Conservation (phyloP, 83 land plant species). For the Thuja plicata region DNA sequence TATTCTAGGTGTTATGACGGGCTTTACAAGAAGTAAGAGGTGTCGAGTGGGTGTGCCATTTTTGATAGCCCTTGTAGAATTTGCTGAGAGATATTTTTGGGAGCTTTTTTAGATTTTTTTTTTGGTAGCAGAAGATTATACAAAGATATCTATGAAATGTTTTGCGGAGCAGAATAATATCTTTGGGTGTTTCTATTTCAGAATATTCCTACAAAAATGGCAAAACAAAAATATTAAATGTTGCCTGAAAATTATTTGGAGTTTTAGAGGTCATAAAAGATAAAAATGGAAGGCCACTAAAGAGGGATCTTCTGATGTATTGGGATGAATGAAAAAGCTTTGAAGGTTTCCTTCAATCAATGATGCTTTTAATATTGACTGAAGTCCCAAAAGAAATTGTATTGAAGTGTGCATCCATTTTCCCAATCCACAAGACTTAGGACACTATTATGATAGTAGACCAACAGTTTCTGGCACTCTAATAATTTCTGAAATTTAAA, state of each 20-base stretch:
- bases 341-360: background rate
- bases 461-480: background rate
- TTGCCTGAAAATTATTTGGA: background rate
- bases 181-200: background rate
- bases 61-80: background rate
- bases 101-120: background rate
- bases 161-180: too few relatives aligned
- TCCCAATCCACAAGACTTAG: background rate
- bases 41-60: background rate
- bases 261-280: background rate
- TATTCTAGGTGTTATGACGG: background rate
- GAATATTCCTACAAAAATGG: background rate
- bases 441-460: background rate
- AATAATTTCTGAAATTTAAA: background rate
- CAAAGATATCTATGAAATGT: too few relatives aligned
- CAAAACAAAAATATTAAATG: too few relatives aligned
- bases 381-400: background rate
- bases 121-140: too few relatives aligned
- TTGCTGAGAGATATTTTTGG: background rate
- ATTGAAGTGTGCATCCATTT: background rate
- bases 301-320: background rate
- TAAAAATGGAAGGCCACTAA: background rate
- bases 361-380: background rate
- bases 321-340: background rate
- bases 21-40: background rate